A percentile compares a stretch with the other conserved stretches of the same genome.
Conservation (phyloP, 495 filamentous ascomycete species). For the Penicillium cosmopolitanum region DNA sequence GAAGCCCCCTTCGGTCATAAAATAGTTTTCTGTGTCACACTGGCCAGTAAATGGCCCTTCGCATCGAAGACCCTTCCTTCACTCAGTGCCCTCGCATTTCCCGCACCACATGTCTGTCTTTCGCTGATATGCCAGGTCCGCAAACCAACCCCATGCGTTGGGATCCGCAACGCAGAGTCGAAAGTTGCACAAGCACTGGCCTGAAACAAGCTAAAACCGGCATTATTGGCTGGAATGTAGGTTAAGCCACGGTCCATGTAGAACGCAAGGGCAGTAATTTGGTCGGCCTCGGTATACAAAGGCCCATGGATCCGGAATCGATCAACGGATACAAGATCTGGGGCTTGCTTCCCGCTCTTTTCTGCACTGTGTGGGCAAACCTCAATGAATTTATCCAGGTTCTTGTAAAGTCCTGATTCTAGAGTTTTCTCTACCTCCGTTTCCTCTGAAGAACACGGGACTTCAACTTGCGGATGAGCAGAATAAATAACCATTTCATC, state of each 20-base stretch:
- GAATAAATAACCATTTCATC: not conserved
- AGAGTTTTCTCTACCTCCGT: not conserved
- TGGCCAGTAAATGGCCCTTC: conserved; percentile 19
- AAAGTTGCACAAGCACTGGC: conserved; percentile 23
- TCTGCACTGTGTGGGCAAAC: not conserved
- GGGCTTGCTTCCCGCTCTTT: not conserved
- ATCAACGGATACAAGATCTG: conserved; percentile 4
- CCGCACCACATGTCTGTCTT: conserved; percentile 16
- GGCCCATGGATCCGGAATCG: conserved; percentile 12
- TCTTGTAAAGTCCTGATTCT: not conserved
- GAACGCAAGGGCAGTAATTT: conserved; percentile 24
- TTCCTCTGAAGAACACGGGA: not conserved
- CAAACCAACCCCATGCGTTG: conserved; percentile 12
- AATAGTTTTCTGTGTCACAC: conserved; percentile 25
- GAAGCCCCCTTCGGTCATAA: conserved; percentile 3
- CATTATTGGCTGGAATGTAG: conserved; percentile 22
- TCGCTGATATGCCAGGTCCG: conserved; percentile 18
- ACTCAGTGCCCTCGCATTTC: conserved; percentile 22
- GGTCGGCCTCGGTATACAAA: conserved; percentile 17
- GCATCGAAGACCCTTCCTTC: conserved; percentile 18
- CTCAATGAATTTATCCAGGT: not conserved
- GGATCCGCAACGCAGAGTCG: conserved; percentile 23
- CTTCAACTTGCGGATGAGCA: not conserved
- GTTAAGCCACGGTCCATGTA: conserved; percentile 24
- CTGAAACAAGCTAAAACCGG: conserved; percentile 14